Percentiles rank a stretch among this genome's conserved stretches.
Evolutionary conservation across 129 eudicot genomes (phyloP).

Genomic region (Helichrysum umbraculigerum): DNA sequence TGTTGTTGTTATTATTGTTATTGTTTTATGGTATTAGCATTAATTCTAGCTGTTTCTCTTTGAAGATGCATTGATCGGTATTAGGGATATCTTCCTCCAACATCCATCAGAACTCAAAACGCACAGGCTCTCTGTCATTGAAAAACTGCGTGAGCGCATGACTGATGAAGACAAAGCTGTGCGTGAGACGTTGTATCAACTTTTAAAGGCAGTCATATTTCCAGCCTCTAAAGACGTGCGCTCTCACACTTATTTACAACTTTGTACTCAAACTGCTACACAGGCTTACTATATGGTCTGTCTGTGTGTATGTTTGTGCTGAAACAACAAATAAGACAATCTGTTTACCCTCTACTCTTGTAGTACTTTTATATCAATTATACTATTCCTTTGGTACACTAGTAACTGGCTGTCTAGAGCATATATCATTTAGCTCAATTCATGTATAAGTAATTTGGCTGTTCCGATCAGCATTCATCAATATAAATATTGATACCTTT

Average conservation of each 20-base stretch:
- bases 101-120: constrained; percentile 72
- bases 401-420: too few relatives aligned
- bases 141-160: constrained; percentile 95
- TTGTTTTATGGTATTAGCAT: not conserved
- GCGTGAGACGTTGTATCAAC: constrained; percentile 88
- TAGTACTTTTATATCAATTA: not conserved
- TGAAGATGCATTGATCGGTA: constrained; percentile 83
- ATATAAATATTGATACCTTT: not conserved
- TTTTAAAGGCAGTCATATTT: constrained; percentile 71
- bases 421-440: not conserved
- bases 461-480: not conserved
- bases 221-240: constrained; percentile 67
- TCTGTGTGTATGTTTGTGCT: too few relatives aligned
- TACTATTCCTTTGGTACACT: too few relatives aligned
- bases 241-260: not conserved
- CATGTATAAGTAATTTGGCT: not conserved
- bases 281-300: too few relatives aligned
- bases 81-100: constrained; percentile 66
- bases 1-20: not conserved
- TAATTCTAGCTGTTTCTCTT: constrained; percentile 27
- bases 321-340: not conserved
- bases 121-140: constrained; percentile 78
- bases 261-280: constrained; percentile 13
- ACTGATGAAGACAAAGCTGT: constrained; percentile 87
- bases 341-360: not conserved